These are phyloP conservation scores for Lyophyllum shimeji DNA, from an alignment of 768 basidiomycete genomes.

Conservation along the genomic window DNA sequence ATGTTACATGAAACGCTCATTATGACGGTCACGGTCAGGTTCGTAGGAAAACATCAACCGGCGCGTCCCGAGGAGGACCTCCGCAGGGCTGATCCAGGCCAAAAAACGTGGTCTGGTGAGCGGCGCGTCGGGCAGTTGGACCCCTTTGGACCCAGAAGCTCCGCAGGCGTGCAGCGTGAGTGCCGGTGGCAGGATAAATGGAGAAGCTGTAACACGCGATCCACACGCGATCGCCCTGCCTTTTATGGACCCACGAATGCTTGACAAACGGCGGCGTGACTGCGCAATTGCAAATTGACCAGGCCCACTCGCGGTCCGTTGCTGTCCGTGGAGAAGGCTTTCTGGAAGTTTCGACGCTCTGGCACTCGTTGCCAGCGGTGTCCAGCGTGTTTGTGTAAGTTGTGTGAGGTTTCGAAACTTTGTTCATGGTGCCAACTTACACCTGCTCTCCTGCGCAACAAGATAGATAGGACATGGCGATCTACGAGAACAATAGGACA, in stretches of 20 bases:
- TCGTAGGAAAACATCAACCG: neutral
- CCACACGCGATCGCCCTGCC: neutral
- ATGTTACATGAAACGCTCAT: neutral
- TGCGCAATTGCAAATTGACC: neutral
- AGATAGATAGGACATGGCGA: neutral
- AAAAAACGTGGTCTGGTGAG: neutral
- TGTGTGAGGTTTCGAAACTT: neutral
- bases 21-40: neutral
- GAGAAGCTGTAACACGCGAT: slow-evolving; percentile 4
- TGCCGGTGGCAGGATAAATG: slow-evolving; percentile 12
- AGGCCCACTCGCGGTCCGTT: neutral
- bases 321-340: neutral
- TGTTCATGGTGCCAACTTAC: neutral
- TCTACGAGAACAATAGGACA: neutral
- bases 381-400: too few species aligned
- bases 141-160: neutral
- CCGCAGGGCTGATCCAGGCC: neutral
- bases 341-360: neutral
- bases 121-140: neutral
- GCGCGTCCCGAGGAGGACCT: neutral
- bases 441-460: neutral
- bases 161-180: neutral
- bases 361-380: too few species aligned
- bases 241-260: too few species aligned
- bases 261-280: neutral